phyloP scores from a whole-genome alignment of 257 asterid species.

The Solanum rostratum region DNA sequence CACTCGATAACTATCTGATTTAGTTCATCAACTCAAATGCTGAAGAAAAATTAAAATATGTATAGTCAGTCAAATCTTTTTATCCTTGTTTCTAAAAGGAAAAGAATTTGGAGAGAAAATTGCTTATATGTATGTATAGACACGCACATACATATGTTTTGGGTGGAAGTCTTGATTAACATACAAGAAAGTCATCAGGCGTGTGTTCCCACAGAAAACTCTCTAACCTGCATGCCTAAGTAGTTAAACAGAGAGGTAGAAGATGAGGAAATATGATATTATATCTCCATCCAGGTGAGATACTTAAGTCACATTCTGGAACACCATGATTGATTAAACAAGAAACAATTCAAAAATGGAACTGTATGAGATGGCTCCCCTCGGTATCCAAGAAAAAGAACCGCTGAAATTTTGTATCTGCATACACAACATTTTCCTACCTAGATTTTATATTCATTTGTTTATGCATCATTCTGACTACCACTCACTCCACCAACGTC shows the following conservation, averaged over 20 bases:
- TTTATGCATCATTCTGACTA: neutral
- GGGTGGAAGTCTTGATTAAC: neutral
- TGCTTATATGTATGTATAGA: neutral
- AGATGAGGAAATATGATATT: neutral
- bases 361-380: neutral
- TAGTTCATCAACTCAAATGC: too few relatives aligned
- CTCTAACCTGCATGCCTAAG: neutral
- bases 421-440: neutral
- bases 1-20: too few relatives aligned
- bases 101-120: neutral
- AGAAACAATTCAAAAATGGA: neutral
- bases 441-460: neutral
- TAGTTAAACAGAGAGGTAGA: neutral
- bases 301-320: neutral
- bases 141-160: neutral
- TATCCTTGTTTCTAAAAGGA: too few relatives aligned
- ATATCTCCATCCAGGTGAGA: neutral
- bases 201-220: neutral
- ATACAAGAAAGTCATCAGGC: neutral
- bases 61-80: too few relatives aligned
- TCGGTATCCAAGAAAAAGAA: neutral
- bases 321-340: neutral
- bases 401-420: neutral
- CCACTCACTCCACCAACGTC: neutral
- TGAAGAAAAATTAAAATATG: too few relatives aligned